phyloP scores from a whole-genome alignment of 495 filamentous ascomycete genomes.

The Tuber umbilicatum region DNA sequence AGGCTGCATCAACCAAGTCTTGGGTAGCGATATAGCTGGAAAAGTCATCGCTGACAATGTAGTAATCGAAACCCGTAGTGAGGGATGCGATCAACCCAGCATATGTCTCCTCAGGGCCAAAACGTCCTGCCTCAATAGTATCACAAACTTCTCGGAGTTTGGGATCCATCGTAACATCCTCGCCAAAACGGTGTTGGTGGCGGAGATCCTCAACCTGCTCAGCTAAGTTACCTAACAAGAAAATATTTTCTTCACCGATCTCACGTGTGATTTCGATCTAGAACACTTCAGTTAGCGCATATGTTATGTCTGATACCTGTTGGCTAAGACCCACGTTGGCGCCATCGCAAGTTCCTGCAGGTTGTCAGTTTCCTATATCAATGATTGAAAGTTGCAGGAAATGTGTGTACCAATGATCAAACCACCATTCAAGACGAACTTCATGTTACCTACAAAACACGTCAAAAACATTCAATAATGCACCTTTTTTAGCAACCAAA shows the following conservation, averaged over 20 bases:
- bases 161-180: constrained; percentile 62
- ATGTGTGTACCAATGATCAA: constrained; percentile 63
- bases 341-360: constrained; percentile 74
- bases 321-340: constrained; percentile 66
- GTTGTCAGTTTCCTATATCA: neutral
- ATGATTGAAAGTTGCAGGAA: neutral
- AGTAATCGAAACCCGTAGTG: constrained; percentile 90
- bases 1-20: constrained; percentile 78
- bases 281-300: constrained; percentile 4
- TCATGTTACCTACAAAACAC: constrained; percentile 66
- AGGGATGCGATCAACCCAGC: constrained; percentile 73
- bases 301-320: constrained; percentile 22
- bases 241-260: constrained; percentile 92
- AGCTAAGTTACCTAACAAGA: constrained; percentile 93
- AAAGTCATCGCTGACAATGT: constrained; percentile 96
- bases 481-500: neutral
- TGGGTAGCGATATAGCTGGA: constrained; percentile 87
- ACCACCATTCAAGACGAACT: constrained; percentile 95
- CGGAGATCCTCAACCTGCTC: constrained; percentile 96
- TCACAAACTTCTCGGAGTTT: constrained; percentile 74
- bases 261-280: constrained; percentile 98
- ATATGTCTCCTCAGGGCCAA: constrained; percentile 71
- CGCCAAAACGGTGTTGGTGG: constrained; percentile 76
- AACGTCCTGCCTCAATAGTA: constrained; percentile 65
- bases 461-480: neutral